A percentile compares a stretch with the other conserved stretches of the same genome.
Evolutionary conservation across 2,329 filamentous ascomycete species (phyloP).

Genomic region (Aaosphaeria arxii): DNA sequence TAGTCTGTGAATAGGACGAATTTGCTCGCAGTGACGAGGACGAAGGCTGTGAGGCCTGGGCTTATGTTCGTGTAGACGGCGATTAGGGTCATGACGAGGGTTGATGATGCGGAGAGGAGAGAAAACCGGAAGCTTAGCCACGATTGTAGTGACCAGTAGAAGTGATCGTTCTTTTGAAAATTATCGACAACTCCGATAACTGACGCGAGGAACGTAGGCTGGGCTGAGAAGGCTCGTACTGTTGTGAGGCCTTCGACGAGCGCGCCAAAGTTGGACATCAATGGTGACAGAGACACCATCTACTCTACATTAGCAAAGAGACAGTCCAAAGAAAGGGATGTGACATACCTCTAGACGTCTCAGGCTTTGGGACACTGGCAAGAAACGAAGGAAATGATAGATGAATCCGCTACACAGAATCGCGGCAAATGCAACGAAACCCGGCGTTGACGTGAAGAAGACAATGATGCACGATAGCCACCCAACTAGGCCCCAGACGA

Average conservation of each 20-base stretch:
- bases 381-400: conserved; percentile 70
- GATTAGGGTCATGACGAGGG: conserved; percentile 69
- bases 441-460: conserved; percentile 74
- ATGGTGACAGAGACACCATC: conserved; percentile 82
- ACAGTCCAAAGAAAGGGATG: background rate
- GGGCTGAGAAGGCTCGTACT: conserved; percentile 77
- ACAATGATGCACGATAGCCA: conserved; percentile 73
- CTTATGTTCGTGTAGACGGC: conserved; percentile 74
- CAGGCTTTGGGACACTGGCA: conserved; percentile 80
- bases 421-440: conserved; percentile 71
- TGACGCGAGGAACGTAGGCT: conserved; percentile 73
- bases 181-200: conserved; percentile 80
- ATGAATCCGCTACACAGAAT: conserved; percentile 67
- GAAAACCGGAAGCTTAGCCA: conserved; percentile 85
- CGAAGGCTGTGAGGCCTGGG: conserved; percentile 78
- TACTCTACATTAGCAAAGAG: conserved; percentile 11
- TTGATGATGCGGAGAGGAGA: conserved; percentile 67
- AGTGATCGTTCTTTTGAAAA: conserved; percentile 94
- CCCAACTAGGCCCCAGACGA: conserved; percentile 67
- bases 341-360: conserved; percentile 64
- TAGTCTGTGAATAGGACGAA: conserved; percentile 67
- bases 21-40: conserved; percentile 68
- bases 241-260: conserved; percentile 83
- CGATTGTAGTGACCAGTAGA: conserved; percentile 83
- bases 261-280: conserved; percentile 91